Evolutionary conservation across 495 filamentous ascomycete species (phyloP), one percentile per base, ranked within the genome.

Genomic region (Venustampulla echinocandica): DNA sequence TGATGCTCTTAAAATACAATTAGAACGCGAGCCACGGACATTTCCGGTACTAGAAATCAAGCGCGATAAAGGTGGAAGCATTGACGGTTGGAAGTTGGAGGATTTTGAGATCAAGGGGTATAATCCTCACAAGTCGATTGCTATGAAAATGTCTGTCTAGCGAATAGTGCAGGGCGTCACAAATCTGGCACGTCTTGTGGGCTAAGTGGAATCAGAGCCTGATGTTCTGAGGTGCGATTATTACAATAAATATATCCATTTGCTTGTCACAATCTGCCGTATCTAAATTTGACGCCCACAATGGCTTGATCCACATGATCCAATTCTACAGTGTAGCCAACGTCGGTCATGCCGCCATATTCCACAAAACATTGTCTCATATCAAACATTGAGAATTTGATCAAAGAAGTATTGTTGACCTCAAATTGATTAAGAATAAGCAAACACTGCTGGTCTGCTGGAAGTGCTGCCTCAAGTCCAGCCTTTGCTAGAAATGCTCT

Each of bases 91-190:
- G 85, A 80, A 75, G 62, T 71, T 74, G 4, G 88, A 94, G 54
- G 89, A 97, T 38, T 89, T 97, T 57, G 77, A 81, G 49, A 75
- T 97, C 5, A 74, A 81, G 57, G 87, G 84, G 21, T 97, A 97
- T 63, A 75, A 84, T 25, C 89, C 90, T 47, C 86, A 93, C 58
- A 85, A 86, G 69, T 73, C 69, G 13, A 93, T 96, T 60, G 71
- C 84, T 34, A 97, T 96, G 90, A 94, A 95, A 66, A 97, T 97
- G 90, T 87, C 82, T 57, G 88, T 95, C 23, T 93, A 37, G 34
- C 17, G 10, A 37, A 37, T 5, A 17, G 15, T 37, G 27, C 15
- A 37, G 34, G 9, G 15, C 6, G 6, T 37, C 6, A 18, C 9
- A 15, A 37, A 37, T 37, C 10, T 18, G 10, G 34, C 34, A 37